phyloP scores from a whole-genome alignment of 2,329 filamentous ascomycete species.

The Myriosclerotinia duriaeana region DNA sequence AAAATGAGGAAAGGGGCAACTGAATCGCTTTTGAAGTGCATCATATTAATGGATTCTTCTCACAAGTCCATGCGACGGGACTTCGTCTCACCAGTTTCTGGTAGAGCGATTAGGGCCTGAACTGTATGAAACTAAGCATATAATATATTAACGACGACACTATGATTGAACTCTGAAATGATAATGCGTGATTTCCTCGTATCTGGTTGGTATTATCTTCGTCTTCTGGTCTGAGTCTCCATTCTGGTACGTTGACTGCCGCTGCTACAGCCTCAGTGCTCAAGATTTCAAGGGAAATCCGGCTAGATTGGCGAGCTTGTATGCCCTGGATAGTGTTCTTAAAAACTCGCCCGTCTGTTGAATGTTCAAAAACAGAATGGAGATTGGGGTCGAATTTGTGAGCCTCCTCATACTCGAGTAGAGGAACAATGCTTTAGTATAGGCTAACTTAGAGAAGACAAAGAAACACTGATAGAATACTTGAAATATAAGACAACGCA shows the following conservation, averaged over 20 bases:
- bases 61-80: neutral
- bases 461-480: neutral
- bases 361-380: neutral
- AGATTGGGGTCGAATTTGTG: neutral
- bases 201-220: neutral
- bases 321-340: neutral
- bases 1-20: neutral
- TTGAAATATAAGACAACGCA: no score
- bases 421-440: neutral
- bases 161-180: neutral
- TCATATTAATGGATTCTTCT: neutral
- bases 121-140: neutral
- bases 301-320: neutral
- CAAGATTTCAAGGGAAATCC: neutral
- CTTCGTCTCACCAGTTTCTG: neutral
- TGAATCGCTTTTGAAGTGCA: neutral
- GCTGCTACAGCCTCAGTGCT: neutral
- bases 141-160: neutral
- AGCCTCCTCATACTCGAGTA: neutral
- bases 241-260: neutral
- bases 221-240: no score
- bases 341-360: neutral
- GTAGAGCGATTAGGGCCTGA: neutral
- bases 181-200: neutral
- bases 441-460: no score